Evolutionary conservation across 805 yeast genomes (phyloP), one percentile per base, ranked within the genome.

Genomic region (Yarrowia hollandica): DNA sequence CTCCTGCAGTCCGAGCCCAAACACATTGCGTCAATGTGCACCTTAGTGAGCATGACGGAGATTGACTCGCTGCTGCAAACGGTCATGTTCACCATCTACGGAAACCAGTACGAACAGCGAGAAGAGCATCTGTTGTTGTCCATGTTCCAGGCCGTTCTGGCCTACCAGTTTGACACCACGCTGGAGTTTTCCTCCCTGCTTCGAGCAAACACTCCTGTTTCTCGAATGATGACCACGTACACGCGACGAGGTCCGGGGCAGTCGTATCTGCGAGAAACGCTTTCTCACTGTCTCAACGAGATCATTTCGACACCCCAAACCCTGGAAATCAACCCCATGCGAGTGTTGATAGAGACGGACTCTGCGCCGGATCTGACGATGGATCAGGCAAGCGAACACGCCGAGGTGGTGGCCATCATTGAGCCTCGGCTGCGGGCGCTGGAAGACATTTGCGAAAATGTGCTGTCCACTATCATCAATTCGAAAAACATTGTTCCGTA

Each of bases 401-500:
- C 69, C n/a, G 60, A 62, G 38, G 70, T 72, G 14, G 64, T 63
- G 28, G 68, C 52, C n/a, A 59, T 67, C 25, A 64, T 70, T 4
- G 60, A 54, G 34, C 50, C 48, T 3, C 21, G 59, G 15, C 31
- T 41, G 6, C 5, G 39, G 7, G 28, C 30, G 9, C 39, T 55
- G 14, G 59, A 39, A 10, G 38, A 33, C 15, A 39, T 55, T 16
- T 39, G 50, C 15, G 61, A 54, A 26, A 60, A 60, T 7, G 63
- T 74, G 12, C 60, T 89, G 4, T 82, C 83, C 60, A 74, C 80
- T 3, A 83, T 92, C 22, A 76, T 81, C 6, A 65, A 71, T 5
- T 83, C 92, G 0, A 72, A 80, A 22, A 75, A 77, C 2, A 60
- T 67, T 28, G 80, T 91, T 41, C 97, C 98, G 0, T 73, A 76